phyloP scores from a whole-genome alignment of 164 flowering plant genomes.

The Echeveria elegans region DNA sequence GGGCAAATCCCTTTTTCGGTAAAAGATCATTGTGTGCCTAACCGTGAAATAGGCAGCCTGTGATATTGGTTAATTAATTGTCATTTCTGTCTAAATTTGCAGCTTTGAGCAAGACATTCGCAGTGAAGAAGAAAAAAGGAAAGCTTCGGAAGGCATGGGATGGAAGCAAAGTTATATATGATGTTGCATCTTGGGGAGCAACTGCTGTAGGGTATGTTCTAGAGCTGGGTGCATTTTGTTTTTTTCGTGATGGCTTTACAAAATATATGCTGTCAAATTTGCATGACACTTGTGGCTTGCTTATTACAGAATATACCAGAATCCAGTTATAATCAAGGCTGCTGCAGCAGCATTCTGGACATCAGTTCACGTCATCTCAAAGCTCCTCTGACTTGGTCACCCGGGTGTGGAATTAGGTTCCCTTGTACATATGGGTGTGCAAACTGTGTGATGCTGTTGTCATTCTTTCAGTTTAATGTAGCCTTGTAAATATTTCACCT shows the following conservation, averaged over 20 bases:
- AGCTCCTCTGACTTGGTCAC: constrained; percentile 43
- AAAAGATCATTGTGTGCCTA: too few species aligned
- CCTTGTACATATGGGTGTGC: background rate
- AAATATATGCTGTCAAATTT: background rate
- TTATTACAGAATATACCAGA: constrained; percentile 75
- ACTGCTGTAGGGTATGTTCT: constrained; percentile 89
- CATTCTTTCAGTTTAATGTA: background rate
- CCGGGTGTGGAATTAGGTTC: constrained; percentile 1
- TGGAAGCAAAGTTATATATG: constrained; percentile 82
- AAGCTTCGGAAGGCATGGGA: constrained; percentile 91
- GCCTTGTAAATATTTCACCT: too few species aligned
- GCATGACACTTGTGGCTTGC: background rate
- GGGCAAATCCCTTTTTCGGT: too few species aligned
- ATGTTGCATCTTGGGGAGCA: constrained; percentile 98
- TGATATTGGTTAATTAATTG: background rate
- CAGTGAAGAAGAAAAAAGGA: constrained; percentile 72
- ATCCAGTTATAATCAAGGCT: constrained; percentile 63
- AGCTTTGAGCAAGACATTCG: constrained; percentile 88
- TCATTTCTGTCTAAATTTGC: constrained; percentile 9
- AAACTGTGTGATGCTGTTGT: constrained; percentile 2
- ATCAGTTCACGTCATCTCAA: constrained; percentile 74
- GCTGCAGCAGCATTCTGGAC: constrained; percentile 86
- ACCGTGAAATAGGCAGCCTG: background rate
- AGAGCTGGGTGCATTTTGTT: background rate
- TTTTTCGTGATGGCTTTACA: too few species aligned